Percentiles rank a stretch among this genome's conserved stretches.
These are phyloP conservation scores for Brassica hybrid DNA, from an alignment of 441 rosid species.

Conservation along the genomic window DNA sequence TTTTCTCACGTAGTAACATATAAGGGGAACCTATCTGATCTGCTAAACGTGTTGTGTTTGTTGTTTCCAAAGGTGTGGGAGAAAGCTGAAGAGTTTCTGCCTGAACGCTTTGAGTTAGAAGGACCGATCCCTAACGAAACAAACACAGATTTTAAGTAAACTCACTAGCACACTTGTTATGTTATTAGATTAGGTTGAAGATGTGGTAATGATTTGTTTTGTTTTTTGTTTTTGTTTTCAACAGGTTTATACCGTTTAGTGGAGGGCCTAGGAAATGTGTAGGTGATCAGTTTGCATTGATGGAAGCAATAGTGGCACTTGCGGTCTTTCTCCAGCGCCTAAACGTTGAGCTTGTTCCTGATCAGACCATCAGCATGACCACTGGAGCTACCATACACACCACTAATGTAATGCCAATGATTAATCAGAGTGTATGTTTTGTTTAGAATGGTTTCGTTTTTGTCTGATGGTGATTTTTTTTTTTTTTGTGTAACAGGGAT, in stretches of 20 bases:
- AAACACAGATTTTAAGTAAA: slow-evolving; percentile 86
- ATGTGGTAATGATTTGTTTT: slow-evolving; percentile 9
- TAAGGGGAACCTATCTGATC: neutral
- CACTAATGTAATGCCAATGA: slow-evolving; percentile 52
- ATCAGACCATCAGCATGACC: slow-evolving; percentile 90
- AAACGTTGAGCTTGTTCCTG: slow-evolving; percentile 80
- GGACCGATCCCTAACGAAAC: slow-evolving; percentile 86
- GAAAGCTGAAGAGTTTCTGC: slow-evolving; percentile 83
- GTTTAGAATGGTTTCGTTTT: slow-evolving; percentile 11
- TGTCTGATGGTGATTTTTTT: neutral
- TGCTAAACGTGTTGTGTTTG: slow-evolving; percentile 3
- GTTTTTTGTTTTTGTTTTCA: neutral
- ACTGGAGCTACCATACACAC: slow-evolving; percentile 97
- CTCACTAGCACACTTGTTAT: slow-evolving; percentile 2
- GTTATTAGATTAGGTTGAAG: slow-evolving; percentile 14
- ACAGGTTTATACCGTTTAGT: slow-evolving; percentile 87
- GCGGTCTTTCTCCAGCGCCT: slow-evolving; percentile 72
- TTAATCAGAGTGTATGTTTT: neutral
- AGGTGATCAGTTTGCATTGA: slow-evolving; percentile 90
- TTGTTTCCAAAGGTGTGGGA: slow-evolving; percentile 79
- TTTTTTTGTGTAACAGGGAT: slow-evolving; percentile 60
- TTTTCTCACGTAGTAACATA: slow-evolving; percentile 4
- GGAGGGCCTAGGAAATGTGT: slow-evolving; percentile 97
- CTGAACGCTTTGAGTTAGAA: slow-evolving; percentile 79
- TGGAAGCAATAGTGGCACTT: slow-evolving; percentile 88